Conservation (phyloP, 345 rosid genomes). For the Eucalyptus virginea region DNA sequence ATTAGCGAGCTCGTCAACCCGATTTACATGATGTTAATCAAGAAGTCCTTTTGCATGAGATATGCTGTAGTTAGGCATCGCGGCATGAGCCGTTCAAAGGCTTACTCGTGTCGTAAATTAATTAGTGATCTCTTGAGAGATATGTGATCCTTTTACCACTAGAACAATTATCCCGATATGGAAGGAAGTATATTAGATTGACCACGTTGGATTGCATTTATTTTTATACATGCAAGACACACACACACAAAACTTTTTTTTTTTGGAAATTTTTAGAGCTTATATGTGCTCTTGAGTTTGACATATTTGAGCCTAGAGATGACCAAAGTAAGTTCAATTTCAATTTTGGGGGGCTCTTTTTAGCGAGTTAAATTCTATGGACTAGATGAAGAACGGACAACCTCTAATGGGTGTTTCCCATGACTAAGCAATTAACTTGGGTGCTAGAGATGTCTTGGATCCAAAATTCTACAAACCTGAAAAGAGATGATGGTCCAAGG, state of each 20-base stretch:
- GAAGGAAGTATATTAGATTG: neutral
- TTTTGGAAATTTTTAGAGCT: neutral
- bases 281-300: neutral
- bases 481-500: neutral
- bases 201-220: neutral
- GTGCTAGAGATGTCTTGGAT: neutral
- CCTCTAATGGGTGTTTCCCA: neutral
- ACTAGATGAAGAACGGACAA: no score
- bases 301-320: neutral
- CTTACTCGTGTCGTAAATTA: neutral
- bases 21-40: neutral
- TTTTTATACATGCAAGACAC: neutral
- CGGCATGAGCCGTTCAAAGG: neutral
- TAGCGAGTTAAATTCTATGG: no score
- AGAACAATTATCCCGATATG: fast-evolving
- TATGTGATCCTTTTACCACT: no score
- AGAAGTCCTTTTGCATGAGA: neutral
- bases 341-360: no score
- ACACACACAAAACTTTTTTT: no score
- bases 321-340: no score
- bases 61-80: neutral
- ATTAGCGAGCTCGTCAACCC: neutral
- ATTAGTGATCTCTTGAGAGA: neutral
- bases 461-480: no score
- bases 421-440: neutral